These are phyloP conservation scores for Leishmania guyanensis DNA, from an alignment of 208 protist genomes.

Conservation along the genomic window DNA sequence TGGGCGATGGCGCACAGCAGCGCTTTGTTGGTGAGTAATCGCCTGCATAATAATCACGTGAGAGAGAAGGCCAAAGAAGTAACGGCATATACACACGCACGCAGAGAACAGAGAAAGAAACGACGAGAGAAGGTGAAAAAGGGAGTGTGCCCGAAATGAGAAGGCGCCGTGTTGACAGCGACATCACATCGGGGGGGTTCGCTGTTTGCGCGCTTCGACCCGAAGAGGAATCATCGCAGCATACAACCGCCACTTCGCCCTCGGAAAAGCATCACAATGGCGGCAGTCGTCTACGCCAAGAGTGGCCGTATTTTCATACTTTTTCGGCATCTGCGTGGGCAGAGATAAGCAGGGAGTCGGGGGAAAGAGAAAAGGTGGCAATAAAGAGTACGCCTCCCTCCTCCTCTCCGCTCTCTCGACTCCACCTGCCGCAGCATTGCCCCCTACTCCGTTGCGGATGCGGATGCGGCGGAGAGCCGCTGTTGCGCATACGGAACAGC, in stretches of 20 bases:
- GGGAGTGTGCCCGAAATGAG: not conserved
- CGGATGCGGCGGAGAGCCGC: not conserved
- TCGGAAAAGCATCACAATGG: not conserved
- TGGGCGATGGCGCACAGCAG: not conserved
- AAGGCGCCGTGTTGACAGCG: not conserved
- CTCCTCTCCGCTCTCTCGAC: not conserved
- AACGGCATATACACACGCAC: not conserved
- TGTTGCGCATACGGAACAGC: not conserved
- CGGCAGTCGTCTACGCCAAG: not conserved
- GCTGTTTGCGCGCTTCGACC: not conserved
- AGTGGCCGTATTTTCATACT: not conserved
- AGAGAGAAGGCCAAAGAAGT: not conserved
- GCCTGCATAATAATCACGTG: not conserved
- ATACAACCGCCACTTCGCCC: not conserved
- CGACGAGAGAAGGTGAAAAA: not conserved
- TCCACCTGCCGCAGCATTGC: not conserved
- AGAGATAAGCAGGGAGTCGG: not conserved
- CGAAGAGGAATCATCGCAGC: not conserved
- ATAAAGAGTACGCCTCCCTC: not conserved
- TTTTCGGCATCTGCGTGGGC: not conserved
- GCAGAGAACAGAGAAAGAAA: not conserved
- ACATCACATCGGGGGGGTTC: not conserved
- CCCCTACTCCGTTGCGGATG: not conserved
- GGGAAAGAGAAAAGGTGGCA: not conserved
- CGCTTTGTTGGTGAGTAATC: not conserved